phyloP scores from a whole-genome alignment of 2,329 filamentous ascomycete species.

The Clonostachys byssicola region DNA sequence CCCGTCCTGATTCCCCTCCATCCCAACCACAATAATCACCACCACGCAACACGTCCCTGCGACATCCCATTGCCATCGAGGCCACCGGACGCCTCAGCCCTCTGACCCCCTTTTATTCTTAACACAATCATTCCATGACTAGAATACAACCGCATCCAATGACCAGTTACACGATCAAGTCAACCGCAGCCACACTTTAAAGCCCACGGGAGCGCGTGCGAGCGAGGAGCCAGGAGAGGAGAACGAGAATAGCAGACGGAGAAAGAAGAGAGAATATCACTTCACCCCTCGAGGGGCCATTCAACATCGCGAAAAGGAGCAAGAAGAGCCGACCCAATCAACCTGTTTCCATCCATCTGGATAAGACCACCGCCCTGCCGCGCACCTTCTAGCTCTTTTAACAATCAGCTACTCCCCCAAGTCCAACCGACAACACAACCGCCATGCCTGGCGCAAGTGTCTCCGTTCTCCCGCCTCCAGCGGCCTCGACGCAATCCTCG shows the following conservation, averaged over 20 bases:
- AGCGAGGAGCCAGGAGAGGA: constrained; percentile 45
- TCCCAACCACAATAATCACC: constrained; percentile 5
- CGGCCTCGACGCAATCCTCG: constrained; percentile 65
- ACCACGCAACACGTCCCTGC: constrained; percentile 1
- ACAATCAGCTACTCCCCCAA: constrained; percentile 1
- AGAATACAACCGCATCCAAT: constrained; percentile 40
- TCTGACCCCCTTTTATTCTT: constrained; percentile 19
- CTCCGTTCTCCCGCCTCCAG: constrained; percentile 58
- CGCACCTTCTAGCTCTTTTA: too few relatives aligned
- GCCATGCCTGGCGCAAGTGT: constrained; percentile 69
- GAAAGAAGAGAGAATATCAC: constrained; percentile 3
- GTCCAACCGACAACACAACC: constrained; percentile 26
- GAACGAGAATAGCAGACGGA: constrained; percentile 20
- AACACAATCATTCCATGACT: constrained; percentile 34
- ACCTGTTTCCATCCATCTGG: not conserved
- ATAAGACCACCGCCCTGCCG: not conserved
- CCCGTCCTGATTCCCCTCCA: constrained; percentile 1
- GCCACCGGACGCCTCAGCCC: constrained; percentile 20
- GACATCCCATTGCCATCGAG: constrained; percentile 7
- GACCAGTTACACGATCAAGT: constrained; percentile 45
- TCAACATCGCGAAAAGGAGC: not conserved
- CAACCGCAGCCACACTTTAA: constrained; percentile 65
- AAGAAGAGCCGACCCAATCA: too few relatives aligned
- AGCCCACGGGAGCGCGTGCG: constrained; percentile 62
- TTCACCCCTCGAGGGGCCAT: constrained; percentile 1